phyloP scores from a whole-genome alignment of 139 green algal genomes.

The Coelastrella sp. region DNA sequence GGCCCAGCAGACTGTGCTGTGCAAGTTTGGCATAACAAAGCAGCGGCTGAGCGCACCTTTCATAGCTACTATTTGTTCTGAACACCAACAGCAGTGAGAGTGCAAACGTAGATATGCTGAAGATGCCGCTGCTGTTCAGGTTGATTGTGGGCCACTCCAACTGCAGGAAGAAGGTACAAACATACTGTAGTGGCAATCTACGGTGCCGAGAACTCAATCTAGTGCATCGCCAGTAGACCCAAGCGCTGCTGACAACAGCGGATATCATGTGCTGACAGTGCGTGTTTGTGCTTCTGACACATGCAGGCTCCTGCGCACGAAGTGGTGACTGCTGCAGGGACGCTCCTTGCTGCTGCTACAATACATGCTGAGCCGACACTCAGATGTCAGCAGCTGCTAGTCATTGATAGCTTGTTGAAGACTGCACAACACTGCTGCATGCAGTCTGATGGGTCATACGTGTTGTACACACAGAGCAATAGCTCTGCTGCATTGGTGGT shows the following conservation, averaged over 20 bases:
- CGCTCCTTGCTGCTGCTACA: too few relatives aligned
- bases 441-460: too few relatives aligned
- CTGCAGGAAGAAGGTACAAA: background rate
- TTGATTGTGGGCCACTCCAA: conserved; percentile 34
- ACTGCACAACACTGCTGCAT: background rate
- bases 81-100: conserved; percentile 56
- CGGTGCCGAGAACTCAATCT: background rate
- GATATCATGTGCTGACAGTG: too few relatives aligned
- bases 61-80: conserved; percentile 53
- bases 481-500: background rate
- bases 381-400: too few relatives aligned
- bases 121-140: conserved; percentile 33
- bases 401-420: too few relatives aligned
- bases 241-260: background rate
- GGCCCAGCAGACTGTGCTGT: too few relatives aligned
- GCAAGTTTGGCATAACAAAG: too few relatives aligned
- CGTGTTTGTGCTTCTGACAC: too few relatives aligned
- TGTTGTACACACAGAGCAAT: background rate
- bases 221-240: background rate
- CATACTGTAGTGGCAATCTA: background rate
- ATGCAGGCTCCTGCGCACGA: too few relatives aligned
- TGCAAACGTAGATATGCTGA: conserved; percentile 51
- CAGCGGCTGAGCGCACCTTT: background rate
- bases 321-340: too few relatives aligned
- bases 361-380: too few relatives aligned